These are phyloP conservation scores for Passiflora organensis DNA, from an alignment of 345 rosid species.

Conservation along the genomic window DNA sequence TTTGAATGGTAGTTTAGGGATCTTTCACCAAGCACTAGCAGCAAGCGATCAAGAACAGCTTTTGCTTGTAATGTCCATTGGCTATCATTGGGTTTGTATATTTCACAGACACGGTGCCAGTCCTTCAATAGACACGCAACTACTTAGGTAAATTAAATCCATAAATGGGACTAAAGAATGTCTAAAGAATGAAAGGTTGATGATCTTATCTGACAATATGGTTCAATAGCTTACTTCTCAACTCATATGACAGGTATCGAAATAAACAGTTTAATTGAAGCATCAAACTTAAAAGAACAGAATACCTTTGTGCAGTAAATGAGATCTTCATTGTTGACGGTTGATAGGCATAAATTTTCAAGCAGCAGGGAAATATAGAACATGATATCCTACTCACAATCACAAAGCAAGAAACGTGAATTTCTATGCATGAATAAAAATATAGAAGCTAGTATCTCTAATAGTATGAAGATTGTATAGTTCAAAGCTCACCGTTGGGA, in stretches of 20 bases:
- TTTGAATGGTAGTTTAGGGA: conserved; percentile 22
- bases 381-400: conserved; percentile 28
- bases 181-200: not conserved
- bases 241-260: not conserved
- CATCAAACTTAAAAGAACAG: conserved; percentile 10
- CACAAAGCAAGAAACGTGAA: conserved; percentile 3
- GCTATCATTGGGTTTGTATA: conserved; percentile 26
- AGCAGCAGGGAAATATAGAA: conserved; percentile 33
- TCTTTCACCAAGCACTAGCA: conserved; percentile 32
- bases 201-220: not conserved
- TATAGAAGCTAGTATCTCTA: not conserved
- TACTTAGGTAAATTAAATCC: not conserved
- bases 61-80: conserved; percentile 43
- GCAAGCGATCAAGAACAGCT: conserved; percentile 37
- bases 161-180: too few species aligned
- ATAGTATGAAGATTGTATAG: not conserved
- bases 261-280: conserved; percentile 8
- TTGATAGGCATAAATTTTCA: conserved; percentile 36
- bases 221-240: not conserved
- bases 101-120: conserved; percentile 25
- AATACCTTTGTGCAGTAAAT: conserved; percentile 36
- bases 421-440: not conserved
- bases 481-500: conserved; percentile 14
- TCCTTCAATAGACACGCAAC: conserved; percentile 23
- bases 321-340: conserved; percentile 37